Evolutionary conservation across 306 rosid genomes (phyloP), one percentile per base, ranked within the genome.

Genomic region (Sicyos edulis): DNA sequence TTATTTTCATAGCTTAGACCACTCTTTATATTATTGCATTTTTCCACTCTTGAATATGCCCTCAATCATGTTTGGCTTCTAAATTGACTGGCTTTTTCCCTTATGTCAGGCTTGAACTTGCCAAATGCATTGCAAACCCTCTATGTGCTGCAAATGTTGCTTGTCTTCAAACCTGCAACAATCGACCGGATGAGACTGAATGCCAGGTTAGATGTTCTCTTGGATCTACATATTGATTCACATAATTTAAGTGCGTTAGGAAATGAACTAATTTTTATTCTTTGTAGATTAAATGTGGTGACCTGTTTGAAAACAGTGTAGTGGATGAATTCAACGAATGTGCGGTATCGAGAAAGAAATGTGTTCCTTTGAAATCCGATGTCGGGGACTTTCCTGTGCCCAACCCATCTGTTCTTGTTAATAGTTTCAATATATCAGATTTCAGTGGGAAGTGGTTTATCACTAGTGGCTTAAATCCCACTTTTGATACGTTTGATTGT

Each of bases 101-200:
- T 40, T 17, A 64, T 82, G 82, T 42, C 85, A 90, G 98, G 96
- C 57, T 81, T 77, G 98, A 93, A 87, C 86, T 93, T 75, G 97
- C 87, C 42, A 88, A 55, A 84, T 93, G 98, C 75, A 76, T 93
- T 71, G 81, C 89, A 63, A 88, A 93, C 77, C 98, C 98, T 0
- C 80, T 90, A 19, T 93, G 98, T 74, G 98, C 98, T 22, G 96
- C 98, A 65, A 88, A 90, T 80, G 61, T 93, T 74, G 97, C 96
- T 66, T 93, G 98, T 82, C 95, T 93, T 50, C 98, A 93, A 80
- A 90, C 98, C 75, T 93, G 98, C 87, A 93, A 93, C 77, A 85
- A 90, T 78, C 80, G 98, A 78, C 95, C 98, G 14, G 98, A 93
- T 80, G 98, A 90, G 78, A 88, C 92, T 0, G 98, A 93, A 81